phyloP scores from a whole-genome alignment of 805 yeast species.

The Ogataea kodamae region DNA sequence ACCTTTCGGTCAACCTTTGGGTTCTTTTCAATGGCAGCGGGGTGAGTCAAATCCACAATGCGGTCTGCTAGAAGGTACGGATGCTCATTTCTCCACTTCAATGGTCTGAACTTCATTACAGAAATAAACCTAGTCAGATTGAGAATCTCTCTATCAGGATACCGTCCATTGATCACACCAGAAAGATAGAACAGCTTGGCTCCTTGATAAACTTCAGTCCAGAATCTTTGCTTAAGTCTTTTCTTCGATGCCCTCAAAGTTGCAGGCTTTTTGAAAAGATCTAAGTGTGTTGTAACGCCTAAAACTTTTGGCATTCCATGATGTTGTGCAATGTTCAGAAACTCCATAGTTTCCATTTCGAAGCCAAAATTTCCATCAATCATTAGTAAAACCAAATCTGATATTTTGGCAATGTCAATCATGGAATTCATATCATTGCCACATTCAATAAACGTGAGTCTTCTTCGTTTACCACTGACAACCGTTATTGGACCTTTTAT shows the following conservation, averaged over 20 bases:
- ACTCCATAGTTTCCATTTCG: slow-evolving; percentile 99
- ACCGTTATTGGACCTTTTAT: slow-evolving; percentile 95
- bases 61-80: slow-evolving; percentile 91
- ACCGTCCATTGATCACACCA: slow-evolving; percentile 95
- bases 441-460: slow-evolving; percentile 91
- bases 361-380: slow-evolving; percentile 97
- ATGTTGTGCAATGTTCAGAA: slow-evolving; percentile 90
- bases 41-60: slow-evolving; percentile 89
- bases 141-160: slow-evolving; percentile 93
- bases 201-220: slow-evolving; percentile 99
- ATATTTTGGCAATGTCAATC: slow-evolving; percentile 94
- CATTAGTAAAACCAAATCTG: slow-evolving; percentile 84
- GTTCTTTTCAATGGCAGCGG: slow-evolving; percentile 70
- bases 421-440: slow-evolving; percentile 89
- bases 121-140: slow-evolving; percentile 89
- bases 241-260: slow-evolving; percentile 90
- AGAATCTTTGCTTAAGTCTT: slow-evolving; percentile 85
- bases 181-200: slow-evolving; percentile 92
- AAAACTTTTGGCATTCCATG: slow-evolving; percentile 98
- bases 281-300: slow-evolving; percentile 94
- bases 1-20: slow-evolving; percentile 84
- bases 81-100: slow-evolving; percentile 98
- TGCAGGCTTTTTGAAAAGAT: slow-evolving; percentile 83
- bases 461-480: slow-evolving; percentile 89
- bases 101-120: slow-evolving; percentile 98